A percentile compares a stretch with the other conserved stretches of the same genome.
Conservation (phyloP, 805 yeast genomes). For the Candida sonorensis region DNA sequence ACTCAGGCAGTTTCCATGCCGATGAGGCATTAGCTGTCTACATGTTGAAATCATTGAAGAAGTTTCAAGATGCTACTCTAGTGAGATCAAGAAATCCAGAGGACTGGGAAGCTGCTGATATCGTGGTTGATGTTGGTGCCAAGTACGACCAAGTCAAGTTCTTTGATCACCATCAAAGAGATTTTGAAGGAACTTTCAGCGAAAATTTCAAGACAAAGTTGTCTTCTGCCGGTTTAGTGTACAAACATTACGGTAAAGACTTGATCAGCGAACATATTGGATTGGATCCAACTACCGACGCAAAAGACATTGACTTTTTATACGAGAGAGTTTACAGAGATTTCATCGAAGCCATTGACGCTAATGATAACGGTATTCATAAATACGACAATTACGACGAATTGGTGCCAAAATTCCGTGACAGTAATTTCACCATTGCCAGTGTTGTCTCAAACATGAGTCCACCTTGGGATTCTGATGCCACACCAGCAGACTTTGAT, state of each 20-base stretch:
- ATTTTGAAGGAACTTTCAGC: conserved; percentile 69
- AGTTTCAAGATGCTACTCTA: conserved; percentile 56
- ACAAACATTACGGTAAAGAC: conserved; percentile 76
- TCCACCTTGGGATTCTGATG: conserved; percentile 76
- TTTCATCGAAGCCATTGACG: conserved; percentile 88
- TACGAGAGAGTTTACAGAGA: conserved; percentile 76
- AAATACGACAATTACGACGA: conserved; percentile 51
- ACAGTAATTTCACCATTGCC: conserved; percentile 69
- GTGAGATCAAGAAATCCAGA: conserved; percentile 80
- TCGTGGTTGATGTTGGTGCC: conserved; percentile 93
- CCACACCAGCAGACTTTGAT: conserved; percentile 62
- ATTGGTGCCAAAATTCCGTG: conserved; percentile 58
- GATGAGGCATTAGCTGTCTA: conserved; percentile 94
- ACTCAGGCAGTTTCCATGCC: conserved; percentile 93
- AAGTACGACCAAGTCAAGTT: conserved; percentile 78
- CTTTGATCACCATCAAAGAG: conserved; percentile 97
- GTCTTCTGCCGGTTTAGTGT: conserved; percentile 90
- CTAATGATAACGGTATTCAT: conserved; percentile 89
- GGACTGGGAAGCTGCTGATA: conserved; percentile 81
- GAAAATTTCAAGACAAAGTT: conserved; percentile 64
- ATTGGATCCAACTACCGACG: conserved; percentile 27
- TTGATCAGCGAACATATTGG: conserved; percentile 50
- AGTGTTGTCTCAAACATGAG: conserved; percentile 72
- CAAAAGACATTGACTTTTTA: conserved; percentile 49
- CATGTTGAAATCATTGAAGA: conserved; percentile 69